Base-by-base conservation (phyloP, 169 alveolate genomes). In the Cryptosporidium muris region DNA sequence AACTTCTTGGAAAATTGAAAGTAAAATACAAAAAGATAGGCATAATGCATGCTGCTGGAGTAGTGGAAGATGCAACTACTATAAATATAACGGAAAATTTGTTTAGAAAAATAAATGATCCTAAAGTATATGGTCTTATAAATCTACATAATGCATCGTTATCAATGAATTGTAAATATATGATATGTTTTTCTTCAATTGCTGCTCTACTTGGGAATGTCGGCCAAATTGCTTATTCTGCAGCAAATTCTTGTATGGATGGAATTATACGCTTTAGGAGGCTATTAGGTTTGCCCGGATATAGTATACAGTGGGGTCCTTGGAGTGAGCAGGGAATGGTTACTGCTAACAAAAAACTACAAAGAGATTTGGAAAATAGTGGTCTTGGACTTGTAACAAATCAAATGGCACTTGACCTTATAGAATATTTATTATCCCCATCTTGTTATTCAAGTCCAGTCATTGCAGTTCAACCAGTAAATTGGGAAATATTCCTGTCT, bases 251-350 rank as follows among this genome's bases (percentile, higher is more conserved):
- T 3, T 45, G 45, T 8, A 12, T 81, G 34, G 88, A 81, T 47
- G 34, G 74, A 16, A 65, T 81, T 25, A 81, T 81, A 47, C 64
- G 49, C 2, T 81, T 45, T 51, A 65, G 88, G 56, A 65, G 60
- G 6, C 14, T n/a, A n/a, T 4, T 81, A 7, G 88, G 88, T 43
- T 14, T 62, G 6, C 4, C 67, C 0, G 88, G 88, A 14, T 42
- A 40, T 37, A 81, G 88, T 37, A 34, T 81, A 65, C 88, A 81
- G 49, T 81, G 88, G 88, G 88, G 88, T 53, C 68, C 88, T 16
- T 81, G 88, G 88, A 63, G 66, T 25, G 80, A 81, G 60, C 88
- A 81, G 60, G 88, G 88, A 14, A 81, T 81, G 88, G 88, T 81
- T 63, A 43, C n/a, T 7, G 12, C 43, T 36, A 74, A 74, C 60